Percentiles rank a stretch among this genome's conserved stretches.
phyloP scores from a whole-genome alignment of 768 basidiomycete species.

The Pleurotus ostreatus region DNA sequence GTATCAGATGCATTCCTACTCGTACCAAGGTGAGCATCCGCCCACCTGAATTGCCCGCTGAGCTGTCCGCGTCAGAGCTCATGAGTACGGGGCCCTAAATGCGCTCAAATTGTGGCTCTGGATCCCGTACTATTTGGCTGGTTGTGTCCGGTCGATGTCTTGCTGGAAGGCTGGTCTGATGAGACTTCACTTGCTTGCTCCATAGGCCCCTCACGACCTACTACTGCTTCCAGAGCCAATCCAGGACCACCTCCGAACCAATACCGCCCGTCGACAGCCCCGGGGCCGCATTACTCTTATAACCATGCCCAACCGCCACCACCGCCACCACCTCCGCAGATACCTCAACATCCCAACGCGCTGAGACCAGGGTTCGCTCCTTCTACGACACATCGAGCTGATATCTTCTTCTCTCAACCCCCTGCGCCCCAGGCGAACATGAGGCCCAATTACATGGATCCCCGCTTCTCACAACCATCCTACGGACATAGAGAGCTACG shows the following conservation, averaged over 20 bases:
- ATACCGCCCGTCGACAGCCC: slow-evolving; percentile 11
- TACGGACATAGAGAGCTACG: slow-evolving; percentile 1
- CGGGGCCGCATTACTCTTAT: not conserved
- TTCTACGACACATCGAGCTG: slow-evolving; percentile 27
- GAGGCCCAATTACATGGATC: not conserved
- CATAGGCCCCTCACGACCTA: slow-evolving; percentile 1
- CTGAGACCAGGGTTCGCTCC: slow-evolving; percentile 25
- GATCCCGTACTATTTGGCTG: no score
- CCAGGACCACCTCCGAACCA: slow-evolving; percentile 1
- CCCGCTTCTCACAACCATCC: not conserved
- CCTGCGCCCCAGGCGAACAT: slow-evolving; percentile 1
- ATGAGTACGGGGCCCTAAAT: no score
- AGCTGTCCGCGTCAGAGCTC: no score
- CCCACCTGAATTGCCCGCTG: not conserved
- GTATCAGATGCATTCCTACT: not conserved
- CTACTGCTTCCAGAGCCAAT: not conserved
- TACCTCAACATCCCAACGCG: slow-evolving; percentile 17
- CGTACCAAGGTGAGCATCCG: not conserved
- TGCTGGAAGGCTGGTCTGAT: not conserved
- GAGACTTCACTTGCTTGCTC: not conserved
- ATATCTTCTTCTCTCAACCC: slow-evolving; percentile 24
- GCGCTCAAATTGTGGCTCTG: no score
- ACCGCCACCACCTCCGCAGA: not conserved
- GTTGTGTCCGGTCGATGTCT: no score
- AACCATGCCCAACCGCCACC: slow-evolving; percentile 6